phyloP scores from a whole-genome alignment of 306 rosid genomes.

The Rosa rugosa region DNA sequence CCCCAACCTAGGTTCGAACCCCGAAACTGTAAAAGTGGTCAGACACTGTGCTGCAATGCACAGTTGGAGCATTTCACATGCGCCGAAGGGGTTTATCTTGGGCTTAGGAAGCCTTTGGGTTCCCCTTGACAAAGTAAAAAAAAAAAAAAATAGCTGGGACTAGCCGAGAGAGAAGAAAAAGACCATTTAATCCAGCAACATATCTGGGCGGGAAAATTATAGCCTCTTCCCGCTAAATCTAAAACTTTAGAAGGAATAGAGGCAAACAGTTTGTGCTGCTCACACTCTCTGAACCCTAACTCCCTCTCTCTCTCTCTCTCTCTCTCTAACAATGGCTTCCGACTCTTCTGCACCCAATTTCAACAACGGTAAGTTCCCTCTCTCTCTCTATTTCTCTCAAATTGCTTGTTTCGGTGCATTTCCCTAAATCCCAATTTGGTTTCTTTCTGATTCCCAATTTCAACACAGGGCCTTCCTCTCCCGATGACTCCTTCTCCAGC shows the following conservation, averaged over 20 bases:
- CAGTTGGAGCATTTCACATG: too few relatives aligned
- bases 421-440: not conserved
- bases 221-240: constrained; percentile 44
- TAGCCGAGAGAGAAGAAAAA: not conserved
- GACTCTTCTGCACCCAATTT: constrained; percentile 39
- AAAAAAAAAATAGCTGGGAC: too few relatives aligned
- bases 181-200: not conserved
- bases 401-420: not conserved
- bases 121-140: too few relatives aligned
- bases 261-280: not conserved
- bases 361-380: constrained; percentile 49
- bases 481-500: constrained; percentile 77
- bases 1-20: too few relatives aligned
- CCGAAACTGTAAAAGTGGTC: too few relatives aligned
- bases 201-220: constrained; percentile 15
- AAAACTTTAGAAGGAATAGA: not conserved
- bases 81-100: too few relatives aligned
- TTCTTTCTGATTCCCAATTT: not conserved
- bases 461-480: constrained; percentile 72
- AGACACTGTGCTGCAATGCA: too few relatives aligned
- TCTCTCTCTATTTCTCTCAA: not conserved
- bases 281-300: not conserved
- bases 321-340: constrained; percentile 62
- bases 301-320: constrained; percentile 8
- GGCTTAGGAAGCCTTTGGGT: too few relatives aligned